Conservation (phyloP, 2,329 filamentous ascomycete species). For the Stagonosporopsis rhizophila region DNA sequence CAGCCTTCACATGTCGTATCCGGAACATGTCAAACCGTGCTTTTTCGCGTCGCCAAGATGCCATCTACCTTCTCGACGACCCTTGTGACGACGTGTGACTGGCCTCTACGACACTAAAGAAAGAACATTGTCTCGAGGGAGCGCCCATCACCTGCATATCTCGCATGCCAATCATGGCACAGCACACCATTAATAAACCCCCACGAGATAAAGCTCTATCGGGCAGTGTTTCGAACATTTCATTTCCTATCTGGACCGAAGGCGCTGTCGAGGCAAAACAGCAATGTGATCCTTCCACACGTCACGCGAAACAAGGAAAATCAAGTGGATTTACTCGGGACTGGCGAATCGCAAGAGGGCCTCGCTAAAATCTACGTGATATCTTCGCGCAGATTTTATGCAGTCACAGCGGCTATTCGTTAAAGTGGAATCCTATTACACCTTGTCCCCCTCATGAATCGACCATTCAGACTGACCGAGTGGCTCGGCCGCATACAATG, state of each 20-base stretch:
- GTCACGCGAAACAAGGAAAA: neutral
- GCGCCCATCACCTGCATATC: neutral
- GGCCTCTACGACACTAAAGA: neutral
- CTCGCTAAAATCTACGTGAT: neutral
- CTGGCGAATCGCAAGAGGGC: neutral
- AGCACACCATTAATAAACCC: neutral
- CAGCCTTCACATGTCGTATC: no score
- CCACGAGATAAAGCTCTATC: neutral
- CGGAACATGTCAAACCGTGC: no score
- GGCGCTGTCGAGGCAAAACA: neutral
- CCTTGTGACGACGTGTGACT: neutral
- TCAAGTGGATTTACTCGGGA: no score
- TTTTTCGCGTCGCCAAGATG: no score
- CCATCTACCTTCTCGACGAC: no score
- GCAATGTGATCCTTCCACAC: neutral
- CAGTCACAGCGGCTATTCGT: neutral
- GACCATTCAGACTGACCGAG: neutral
- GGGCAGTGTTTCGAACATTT: neutral
- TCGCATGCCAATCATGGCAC: neutral
- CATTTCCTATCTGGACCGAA: neutral
- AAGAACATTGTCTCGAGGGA: neutral
- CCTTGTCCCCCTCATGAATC: neutral
- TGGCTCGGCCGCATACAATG: neutral
- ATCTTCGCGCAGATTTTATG: neutral
- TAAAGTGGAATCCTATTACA: neutral